Percentiles rank a stretch among this genome's conserved stretches.
phyloP scores from a whole-genome alignment of 2,329 filamentous ascomycete genomes.

The Hyphodiscus sp. region DNA sequence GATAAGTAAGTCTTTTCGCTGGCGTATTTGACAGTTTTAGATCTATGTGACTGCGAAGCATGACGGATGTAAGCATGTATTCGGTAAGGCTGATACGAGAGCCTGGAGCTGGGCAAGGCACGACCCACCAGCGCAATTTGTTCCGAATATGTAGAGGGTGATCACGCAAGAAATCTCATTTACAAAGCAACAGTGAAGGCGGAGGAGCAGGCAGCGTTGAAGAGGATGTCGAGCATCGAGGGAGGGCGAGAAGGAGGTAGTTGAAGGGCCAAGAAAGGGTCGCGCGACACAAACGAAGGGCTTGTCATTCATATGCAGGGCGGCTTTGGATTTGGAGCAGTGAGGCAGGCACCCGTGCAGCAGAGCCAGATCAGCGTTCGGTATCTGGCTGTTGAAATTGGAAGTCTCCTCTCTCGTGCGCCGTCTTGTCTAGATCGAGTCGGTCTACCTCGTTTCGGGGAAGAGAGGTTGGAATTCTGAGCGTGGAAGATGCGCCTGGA shows the following conservation, averaged over 20 bases:
- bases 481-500: conserved; percentile 17
- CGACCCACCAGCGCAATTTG: conserved; percentile 25
- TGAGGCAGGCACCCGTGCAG: conserved; percentile 28
- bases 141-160: conserved; percentile 27
- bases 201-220: conserved; percentile 18
- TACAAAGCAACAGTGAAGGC: conserved; percentile 25
- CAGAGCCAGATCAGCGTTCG: conserved; percentile 13
- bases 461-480: conserved; percentile 8
- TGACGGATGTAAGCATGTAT: conserved; percentile 28
- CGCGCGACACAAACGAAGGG: conserved; percentile 31
- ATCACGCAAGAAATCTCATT: conserved; percentile 27
- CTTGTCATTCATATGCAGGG: conserved; percentile 32
- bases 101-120: conserved; percentile 21
- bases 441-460: conserved; percentile 15
- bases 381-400: conserved; percentile 16
- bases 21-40: conserved; percentile 27
- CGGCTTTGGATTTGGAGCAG: conserved; percentile 22
- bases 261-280: conserved; percentile 27
- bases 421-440: conserved; percentile 17
- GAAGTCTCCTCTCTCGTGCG: conserved; percentile 11
- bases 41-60: conserved; percentile 30
- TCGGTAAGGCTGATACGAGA: conserved; percentile 28
- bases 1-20: conserved; percentile 22
- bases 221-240: conserved; percentile 27
- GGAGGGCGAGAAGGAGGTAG: conserved; percentile 22